phyloP scores from a whole-genome alignment of 345 rosid species.

The Zanthoxylum bungeanum region DNA sequence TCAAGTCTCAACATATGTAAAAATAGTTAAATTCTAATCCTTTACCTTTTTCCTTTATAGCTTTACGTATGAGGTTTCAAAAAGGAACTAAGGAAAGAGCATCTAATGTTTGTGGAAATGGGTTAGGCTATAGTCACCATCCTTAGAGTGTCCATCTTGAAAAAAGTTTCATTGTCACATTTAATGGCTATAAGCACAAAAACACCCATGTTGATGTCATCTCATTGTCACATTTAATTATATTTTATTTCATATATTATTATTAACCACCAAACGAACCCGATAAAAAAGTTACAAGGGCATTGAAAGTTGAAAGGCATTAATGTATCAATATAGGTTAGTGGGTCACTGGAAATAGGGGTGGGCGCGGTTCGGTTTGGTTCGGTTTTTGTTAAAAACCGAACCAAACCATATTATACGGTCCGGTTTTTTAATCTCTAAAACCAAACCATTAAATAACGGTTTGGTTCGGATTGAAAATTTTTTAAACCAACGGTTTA shows the following conservation, averaged over 20 bases:
- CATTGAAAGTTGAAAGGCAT: not conserved
- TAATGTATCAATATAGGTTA: not conserved
- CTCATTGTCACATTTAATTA: too few relatives aligned
- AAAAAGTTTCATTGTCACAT: constrained; percentile 4
- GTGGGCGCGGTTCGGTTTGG: too few relatives aligned
- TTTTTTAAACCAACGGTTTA: too few relatives aligned
- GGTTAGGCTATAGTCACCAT: constrained; percentile 11
- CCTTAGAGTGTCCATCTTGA: constrained; percentile 16
- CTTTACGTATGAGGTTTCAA: not conserved
- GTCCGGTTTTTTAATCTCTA: too few relatives aligned
- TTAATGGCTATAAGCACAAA: constrained; percentile 12
- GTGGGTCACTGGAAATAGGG: too few relatives aligned
- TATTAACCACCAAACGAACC: too few relatives aligned
- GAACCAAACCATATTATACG: too few relatives aligned
- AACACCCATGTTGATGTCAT: not conserved
- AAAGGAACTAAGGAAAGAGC: constrained; percentile 11
- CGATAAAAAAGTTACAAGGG: not conserved
- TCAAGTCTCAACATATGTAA: not conserved
- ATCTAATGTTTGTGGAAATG: constrained; percentile 16
- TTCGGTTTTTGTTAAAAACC: too few relatives aligned
- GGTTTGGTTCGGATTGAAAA: too few relatives aligned
- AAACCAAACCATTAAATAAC: too few relatives aligned
- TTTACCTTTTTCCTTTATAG: too few relatives aligned
- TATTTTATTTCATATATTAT: too few relatives aligned
- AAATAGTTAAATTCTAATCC: not conserved